These are phyloP conservation scores for Ophiostoma triangulosporum DNA, from an alignment of 2,329 filamentous ascomycete genomes.

Conservation along the genomic window DNA sequence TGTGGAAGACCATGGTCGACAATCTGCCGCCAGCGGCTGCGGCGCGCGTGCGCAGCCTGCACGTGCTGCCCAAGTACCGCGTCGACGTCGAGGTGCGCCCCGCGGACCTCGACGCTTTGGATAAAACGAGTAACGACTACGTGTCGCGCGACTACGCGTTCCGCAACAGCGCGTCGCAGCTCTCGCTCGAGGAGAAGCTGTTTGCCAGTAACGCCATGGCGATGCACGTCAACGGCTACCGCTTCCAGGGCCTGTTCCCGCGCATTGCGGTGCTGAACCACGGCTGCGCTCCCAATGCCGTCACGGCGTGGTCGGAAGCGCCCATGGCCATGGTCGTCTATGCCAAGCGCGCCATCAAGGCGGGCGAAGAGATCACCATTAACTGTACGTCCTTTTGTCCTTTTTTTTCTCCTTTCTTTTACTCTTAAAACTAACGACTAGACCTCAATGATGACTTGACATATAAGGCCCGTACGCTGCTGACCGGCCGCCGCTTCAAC, in stretches of 20 bases:
- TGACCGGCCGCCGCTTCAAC: constrained; percentile 16
- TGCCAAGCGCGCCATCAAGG: constrained; percentile 17
- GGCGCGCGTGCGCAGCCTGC: neutral
- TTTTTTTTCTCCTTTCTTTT: neutral
- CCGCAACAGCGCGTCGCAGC: neutral
- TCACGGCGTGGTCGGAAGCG: constrained; percentile 1
- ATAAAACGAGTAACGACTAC: neutral
- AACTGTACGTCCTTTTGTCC: constrained; percentile 15
- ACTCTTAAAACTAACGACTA: neutral
- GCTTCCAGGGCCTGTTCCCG: constrained; percentile 15
- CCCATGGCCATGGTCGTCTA: constrained; percentile 15
- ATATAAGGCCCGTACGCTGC: constrained; percentile 11
- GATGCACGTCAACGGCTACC: constrained; percentile 15
- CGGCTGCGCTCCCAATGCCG: constrained; percentile 17
- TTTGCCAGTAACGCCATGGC: constrained; percentile 21
- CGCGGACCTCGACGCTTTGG: neutral
- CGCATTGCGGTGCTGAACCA: constrained; percentile 17
- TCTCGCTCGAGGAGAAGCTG: constrained; percentile 22
- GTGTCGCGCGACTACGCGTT: neutral
- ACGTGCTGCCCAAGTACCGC: constrained; percentile 4
- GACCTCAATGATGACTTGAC: constrained; percentile 14
- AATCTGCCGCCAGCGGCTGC: constrained; percentile 3
- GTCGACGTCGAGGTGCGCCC: neutral
- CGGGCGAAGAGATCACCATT: constrained; percentile 20
- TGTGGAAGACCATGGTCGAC: constrained; percentile 7